phyloP scores from a whole-genome alignment of 495 filamentous ascomycete species.

The Rostrohypoxylon terebratum region DNA sequence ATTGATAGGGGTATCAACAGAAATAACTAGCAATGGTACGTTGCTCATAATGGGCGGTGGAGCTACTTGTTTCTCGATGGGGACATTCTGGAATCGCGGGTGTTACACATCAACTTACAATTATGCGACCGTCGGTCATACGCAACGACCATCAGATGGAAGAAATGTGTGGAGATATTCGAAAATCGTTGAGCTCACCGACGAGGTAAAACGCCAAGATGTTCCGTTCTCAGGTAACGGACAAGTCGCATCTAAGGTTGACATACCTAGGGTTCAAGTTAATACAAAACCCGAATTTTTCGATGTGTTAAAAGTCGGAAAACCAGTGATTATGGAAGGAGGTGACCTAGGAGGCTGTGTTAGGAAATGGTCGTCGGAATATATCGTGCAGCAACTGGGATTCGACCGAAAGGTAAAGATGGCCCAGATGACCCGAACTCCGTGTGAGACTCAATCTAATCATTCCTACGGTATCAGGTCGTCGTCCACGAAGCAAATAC shows the following conservation, averaged over 20 bases:
- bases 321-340: slow-evolving; percentile 73
- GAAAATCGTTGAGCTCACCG: slow-evolving; percentile 37
- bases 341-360: slow-evolving; percentile 75
- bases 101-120: slow-evolving; percentile 51
- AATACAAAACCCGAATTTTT: slow-evolving; percentile 67
- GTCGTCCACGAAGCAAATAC: slow-evolving; percentile 75
- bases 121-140: background rate
- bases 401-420: slow-evolving; percentile 68
- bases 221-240: background rate
- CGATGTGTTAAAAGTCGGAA: slow-evolving; percentile 65
- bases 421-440: slow-evolving; percentile 1
- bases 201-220: slow-evolving; percentile 21
- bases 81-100: slow-evolving; percentile 77
- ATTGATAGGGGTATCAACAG: slow-evolving; percentile 71
- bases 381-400: slow-evolving; percentile 74
- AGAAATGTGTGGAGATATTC: slow-evolving; percentile 29
- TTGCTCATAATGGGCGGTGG: slow-evolving; percentile 80
- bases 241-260: slow-evolving; percentile 29
- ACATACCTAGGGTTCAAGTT: slow-evolving; percentile 65
- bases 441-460: slow-evolving; percentile 29
- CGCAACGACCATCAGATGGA: background rate
- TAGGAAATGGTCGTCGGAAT: slow-evolving; percentile 73
- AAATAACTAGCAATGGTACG: slow-evolving; percentile 50
- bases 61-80: slow-evolving; percentile 91
- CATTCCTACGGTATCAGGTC: slow-evolving; percentile 65